Conservation (phyloP, 164 flowering plant genomes). For the Liquidambar formosana region DNA sequence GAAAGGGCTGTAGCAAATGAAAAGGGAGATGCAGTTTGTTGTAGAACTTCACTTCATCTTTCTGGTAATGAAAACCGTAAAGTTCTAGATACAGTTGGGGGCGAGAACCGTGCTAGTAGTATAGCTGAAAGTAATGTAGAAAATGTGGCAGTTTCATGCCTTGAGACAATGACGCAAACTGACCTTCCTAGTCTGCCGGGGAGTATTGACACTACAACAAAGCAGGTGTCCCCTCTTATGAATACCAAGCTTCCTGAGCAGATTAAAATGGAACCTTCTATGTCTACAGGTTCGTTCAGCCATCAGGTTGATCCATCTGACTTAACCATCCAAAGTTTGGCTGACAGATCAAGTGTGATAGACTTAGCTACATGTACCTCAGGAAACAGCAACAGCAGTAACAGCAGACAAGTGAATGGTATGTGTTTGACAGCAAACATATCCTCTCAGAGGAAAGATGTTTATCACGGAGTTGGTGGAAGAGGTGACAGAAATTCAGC, state of each 20-base stretch:
- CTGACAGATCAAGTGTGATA: conserved; percentile 28
- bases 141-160: conserved; percentile 16
- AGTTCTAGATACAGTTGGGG: conserved; percentile 14
- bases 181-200: conserved; percentile 9
- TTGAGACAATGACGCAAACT: conserved; percentile 12
- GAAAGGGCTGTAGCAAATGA: conserved; percentile 14
- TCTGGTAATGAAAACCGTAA: conserved; percentile 13
- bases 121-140: conserved; percentile 22
- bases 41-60: conserved; percentile 13
- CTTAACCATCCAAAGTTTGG: conserved; percentile 26
- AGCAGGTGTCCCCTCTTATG: conserved; percentile 5
- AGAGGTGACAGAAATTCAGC: conserved; percentile 17
- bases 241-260: conserved; percentile 20
- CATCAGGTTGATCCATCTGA: conserved; percentile 32
- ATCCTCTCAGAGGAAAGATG: conserved; percentile 20
- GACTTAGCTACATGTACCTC: conserved; percentile 28
- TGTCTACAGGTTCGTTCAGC: conserved; percentile 32
- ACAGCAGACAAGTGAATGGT: conserved; percentile 24
- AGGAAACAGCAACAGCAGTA: conserved; percentile 17
- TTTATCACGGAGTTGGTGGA: conserved; percentile 17
- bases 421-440: conserved; percentile 13
- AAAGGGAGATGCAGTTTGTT: conserved; percentile 24
- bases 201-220: conserved; percentile 4
- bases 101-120: conserved; percentile 24
- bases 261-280: conserved; percentile 20